Conservation (phyloP, 441 rosid species). For the Syzygium syzygioides region DNA sequence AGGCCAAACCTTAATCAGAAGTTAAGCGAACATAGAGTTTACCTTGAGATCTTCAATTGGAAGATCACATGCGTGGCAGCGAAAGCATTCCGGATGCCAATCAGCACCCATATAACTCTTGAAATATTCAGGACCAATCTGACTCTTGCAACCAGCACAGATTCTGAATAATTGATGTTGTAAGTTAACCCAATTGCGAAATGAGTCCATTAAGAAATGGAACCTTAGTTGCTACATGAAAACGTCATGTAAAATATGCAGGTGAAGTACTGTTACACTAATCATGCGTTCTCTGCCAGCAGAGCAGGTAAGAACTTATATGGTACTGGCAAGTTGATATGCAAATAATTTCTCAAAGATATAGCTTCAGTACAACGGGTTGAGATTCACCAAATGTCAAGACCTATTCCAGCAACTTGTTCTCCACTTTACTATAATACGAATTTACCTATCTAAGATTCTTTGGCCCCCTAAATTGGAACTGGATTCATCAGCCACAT, state of each 20-base stretch:
- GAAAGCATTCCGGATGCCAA: constrained; percentile 9
- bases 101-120: neutral
- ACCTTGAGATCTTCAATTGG: neutral
- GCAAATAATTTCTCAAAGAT: neutral
- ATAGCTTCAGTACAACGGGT: neutral
- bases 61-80: neutral
- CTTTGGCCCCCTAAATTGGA: neutral
- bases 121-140: neutral
- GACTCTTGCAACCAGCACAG: constrained; percentile 4
- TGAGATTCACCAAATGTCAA: neutral
- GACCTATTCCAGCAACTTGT: neutral
- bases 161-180: neutral
- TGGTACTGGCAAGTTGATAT: neutral
- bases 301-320: neutral
- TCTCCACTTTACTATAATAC: neutral
- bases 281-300: neutral
- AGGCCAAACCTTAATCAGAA: neutral
- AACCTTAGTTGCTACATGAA: neutral
- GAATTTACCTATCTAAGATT: neutral
- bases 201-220: neutral
- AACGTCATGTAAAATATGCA: neutral
- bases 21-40: neutral
- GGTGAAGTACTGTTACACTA: neutral
- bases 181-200: neutral
- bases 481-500: neutral